phyloP scores from a whole-genome alignment of 495 filamentous ascomycete species.

The Trichoderma parareesei region DNA sequence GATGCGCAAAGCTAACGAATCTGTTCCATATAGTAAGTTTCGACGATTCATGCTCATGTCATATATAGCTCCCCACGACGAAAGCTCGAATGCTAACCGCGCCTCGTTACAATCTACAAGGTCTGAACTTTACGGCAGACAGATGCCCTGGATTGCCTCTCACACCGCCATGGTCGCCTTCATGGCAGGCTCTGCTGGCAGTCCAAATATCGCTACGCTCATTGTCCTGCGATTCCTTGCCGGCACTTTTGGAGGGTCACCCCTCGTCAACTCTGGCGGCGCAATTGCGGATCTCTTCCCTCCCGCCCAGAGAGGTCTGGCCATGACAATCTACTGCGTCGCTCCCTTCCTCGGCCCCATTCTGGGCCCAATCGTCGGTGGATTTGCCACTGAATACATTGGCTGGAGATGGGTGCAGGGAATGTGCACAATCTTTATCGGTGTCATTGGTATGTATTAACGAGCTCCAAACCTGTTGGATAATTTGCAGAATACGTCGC shows the following conservation, averaged over 20 bases:
- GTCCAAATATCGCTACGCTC: conserved; percentile 53
- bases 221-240: conserved; percentile 66
- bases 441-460: conserved; percentile 46
- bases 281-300: conserved; percentile 72
- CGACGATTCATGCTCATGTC: no score
- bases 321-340: conserved; percentile 51
- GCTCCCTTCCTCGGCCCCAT: conserved; percentile 37
- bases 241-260: conserved; percentile 66
- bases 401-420: conserved; percentile 47
- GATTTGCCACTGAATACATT: conserved; percentile 48
- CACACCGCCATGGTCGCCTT: conserved; percentile 50
- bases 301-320: conserved; percentile 61
- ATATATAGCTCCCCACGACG: no score
- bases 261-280: conserved; percentile 69
- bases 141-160: conserved; percentile 47
- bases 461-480: conserved; percentile 63
- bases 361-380: conserved; percentile 54
- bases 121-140: conserved; percentile 53
- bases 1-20: background rate
- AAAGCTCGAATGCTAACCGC: no score
- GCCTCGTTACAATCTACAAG: no score
- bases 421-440: conserved; percentile 45
- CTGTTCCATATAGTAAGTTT: no score
- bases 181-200: conserved; percentile 38
- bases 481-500: conserved; percentile 47